A percentile compares a stretch with the other conserved stretches of the same genome.
Conservation (phyloP, 495 filamentous ascomycete species). For the Aspergillus diversus region DNA sequence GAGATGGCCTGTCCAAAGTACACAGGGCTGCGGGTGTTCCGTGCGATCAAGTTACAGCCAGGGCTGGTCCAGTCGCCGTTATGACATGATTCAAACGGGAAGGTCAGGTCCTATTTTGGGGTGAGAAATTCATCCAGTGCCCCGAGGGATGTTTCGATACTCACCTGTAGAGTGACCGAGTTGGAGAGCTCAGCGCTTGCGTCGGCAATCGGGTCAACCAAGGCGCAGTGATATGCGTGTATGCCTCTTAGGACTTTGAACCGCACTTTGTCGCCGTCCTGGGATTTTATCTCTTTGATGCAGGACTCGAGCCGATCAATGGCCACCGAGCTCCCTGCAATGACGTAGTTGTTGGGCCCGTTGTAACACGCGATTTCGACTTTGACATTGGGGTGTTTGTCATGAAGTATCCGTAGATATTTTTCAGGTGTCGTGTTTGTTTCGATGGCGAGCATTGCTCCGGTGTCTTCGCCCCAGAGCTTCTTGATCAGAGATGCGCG, state of each 20-base stretch:
- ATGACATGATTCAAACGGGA: conserved; percentile 29
- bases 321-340: conserved; percentile 43
- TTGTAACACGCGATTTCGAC: conserved; percentile 53
- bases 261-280: conserved; percentile 25
- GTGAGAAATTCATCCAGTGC: no score
- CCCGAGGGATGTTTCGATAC: conserved; percentile 32
- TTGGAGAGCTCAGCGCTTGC: conserved; percentile 28
- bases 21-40: conserved; percentile 52
- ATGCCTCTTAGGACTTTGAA: conserved; percentile 48
- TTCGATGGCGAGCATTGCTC: conserved; percentile 54
- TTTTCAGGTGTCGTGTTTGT: no score
- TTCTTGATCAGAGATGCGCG: conserved; percentile 46
- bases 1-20: conserved; percentile 53
- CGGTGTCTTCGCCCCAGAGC: conserved; percentile 50
- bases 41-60: no score
- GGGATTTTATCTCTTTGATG: no score
- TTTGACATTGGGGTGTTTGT: background rate
- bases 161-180: conserved; percentile 33
- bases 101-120: conserved; percentile 32
- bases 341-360: conserved; percentile 35
- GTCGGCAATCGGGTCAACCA: no score
- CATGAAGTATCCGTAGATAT: no score
- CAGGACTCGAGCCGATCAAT: no score
- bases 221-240: conserved; percentile 55
- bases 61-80: conserved; percentile 46